phyloP scores from a whole-genome alignment of 257 asterid species.

The Ilex aquifolium region DNA sequence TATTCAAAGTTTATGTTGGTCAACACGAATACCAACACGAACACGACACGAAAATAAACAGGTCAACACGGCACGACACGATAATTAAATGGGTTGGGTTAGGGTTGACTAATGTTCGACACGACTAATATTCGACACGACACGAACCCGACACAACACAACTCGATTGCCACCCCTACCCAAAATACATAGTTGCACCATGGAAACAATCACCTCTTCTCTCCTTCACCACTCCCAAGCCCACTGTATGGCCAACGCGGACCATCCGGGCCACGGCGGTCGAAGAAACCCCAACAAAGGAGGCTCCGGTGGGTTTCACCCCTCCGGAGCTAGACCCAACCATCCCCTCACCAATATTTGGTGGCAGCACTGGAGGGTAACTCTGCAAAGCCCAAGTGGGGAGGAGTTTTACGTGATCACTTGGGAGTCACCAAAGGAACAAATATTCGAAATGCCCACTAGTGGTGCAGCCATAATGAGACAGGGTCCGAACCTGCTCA shows the following conservation, averaged over 20 bases:
- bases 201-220: slow-evolving; percentile 50
- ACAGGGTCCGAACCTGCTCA: slow-evolving; percentile 77
- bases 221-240: slow-evolving; percentile 34
- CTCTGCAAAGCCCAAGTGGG: slow-evolving; percentile 83
- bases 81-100: too few species aligned
- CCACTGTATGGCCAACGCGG: slow-evolving; percentile 27
- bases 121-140: too few species aligned
- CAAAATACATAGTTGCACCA: slow-evolving; percentile 37
- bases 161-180: too few species aligned
- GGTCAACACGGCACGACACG: too few species aligned
- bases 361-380: slow-evolving; percentile 92
- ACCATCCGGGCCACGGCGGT: slow-evolving; percentile 71
- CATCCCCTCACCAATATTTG: slow-evolving; percentile 96
- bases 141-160: too few species aligned
- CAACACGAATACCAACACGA: too few species aligned
- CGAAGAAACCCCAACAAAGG: slow-evolving; percentile 27
- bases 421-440: slow-evolving; percentile 94
- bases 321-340: slow-evolving; percentile 87
- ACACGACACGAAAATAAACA: too few species aligned
- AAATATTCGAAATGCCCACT: slow-evolving; percentile 90
- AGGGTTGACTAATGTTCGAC: too few species aligned
- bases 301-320: slow-evolving; percentile 83
- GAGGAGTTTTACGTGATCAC: slow-evolving; percentile 94
- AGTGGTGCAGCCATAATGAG: slow-evolving; percentile 98
- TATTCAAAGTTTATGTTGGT: too few species aligned